Percentiles rank a stretch among this genome's conserved stretches.
phyloP scores from a whole-genome alignment of 2,329 filamentous ascomycete species.

The Ascosphaera acerosa region DNA sequence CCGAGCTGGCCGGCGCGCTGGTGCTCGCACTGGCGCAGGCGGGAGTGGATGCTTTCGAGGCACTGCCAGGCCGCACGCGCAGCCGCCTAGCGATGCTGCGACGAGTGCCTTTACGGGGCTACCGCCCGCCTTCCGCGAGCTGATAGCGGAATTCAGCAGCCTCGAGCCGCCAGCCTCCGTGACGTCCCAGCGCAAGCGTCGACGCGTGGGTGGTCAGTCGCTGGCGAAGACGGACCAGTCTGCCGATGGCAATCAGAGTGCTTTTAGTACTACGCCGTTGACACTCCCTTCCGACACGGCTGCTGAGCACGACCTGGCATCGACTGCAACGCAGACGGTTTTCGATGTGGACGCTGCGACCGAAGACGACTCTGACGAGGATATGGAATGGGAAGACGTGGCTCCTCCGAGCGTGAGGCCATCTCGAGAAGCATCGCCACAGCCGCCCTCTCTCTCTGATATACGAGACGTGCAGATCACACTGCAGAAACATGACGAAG shows the following conservation, averaged over 20 bases:
- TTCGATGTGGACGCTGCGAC: conserved; percentile 30
- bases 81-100: too few relatives aligned
- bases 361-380: conserved; percentile 12
- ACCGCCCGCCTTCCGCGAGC: not conserved
- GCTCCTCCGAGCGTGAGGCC: conserved; percentile 17
- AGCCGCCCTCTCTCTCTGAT: conserved; percentile 6
- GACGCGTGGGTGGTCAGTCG: not conserved
- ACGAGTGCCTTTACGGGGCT: not conserved
- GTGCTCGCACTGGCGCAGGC: too few relatives aligned
- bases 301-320: conserved; percentile 5
- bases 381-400: conserved; percentile 39
- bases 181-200: not conserved
- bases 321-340: conserved; percentile 11
- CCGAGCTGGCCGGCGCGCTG: too few relatives aligned
- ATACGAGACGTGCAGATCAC: conserved; percentile 14
- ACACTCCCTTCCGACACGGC: conserved; percentile 3
- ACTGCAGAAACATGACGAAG: conserved; percentile 11
- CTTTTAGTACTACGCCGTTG: too few relatives aligned
- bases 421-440: conserved; percentile 9
- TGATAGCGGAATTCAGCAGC: not conserved
- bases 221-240: not conserved
- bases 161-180: not conserved
- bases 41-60: too few relatives aligned
- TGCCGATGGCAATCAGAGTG: not conserved
- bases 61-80: too few relatives aligned